Evolutionary conservation across 1,284 basidiomycete species (phyloP).

Genomic region (Cryptococcus jaspeensis): DNA sequence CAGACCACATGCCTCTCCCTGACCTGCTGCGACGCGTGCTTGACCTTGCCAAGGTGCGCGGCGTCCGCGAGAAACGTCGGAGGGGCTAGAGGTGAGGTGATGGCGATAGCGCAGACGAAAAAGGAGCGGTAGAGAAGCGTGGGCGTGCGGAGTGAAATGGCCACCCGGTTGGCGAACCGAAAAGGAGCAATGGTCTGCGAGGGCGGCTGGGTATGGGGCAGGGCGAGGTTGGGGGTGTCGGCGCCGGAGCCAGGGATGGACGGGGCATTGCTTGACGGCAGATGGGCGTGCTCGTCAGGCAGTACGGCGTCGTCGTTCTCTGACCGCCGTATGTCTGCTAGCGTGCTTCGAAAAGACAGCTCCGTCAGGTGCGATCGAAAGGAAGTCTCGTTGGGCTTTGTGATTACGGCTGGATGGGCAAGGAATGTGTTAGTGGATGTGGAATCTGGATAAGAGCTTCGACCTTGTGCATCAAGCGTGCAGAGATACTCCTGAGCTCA

Average conservation of each 20-base stretch:
- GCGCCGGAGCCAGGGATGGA: background rate
- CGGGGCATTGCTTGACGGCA: conserved; percentile 2
- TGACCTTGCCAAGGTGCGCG: conserved; percentile 13
- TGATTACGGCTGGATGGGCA: conserved; percentile 70
- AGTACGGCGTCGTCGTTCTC: conserved; percentile 51
- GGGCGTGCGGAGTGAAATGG: conserved; percentile 89
- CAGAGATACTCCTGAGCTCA: conserved; percentile 19
- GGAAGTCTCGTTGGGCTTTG: conserved; percentile 86
- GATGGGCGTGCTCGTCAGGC: conserved; percentile 15
- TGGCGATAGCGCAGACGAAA: conserved; percentile 74
- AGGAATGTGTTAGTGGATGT: too few species aligned
- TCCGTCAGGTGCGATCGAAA: conserved; percentile 93
- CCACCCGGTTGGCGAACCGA: conserved; percentile 86
- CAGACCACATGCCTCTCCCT: conserved; percentile 35
- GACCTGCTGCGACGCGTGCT: conserved; percentile 14
- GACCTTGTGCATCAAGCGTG: too few species aligned
- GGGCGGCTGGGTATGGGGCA: conserved; percentile 20
- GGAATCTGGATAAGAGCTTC: too few species aligned
- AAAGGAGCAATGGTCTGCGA: conserved; percentile 56
- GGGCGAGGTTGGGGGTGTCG: background rate
- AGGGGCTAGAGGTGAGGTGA: conserved; percentile 51
- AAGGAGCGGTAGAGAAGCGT: conserved; percentile 52
- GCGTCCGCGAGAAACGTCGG: conserved; percentile 42
- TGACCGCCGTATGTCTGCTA: conserved; percentile 71
- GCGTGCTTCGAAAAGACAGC: conserved; percentile 88